Evolutionary conservation across 2,329 filamentous ascomycete genomes (phyloP).

Genomic region (Trichoderma atroviride): DNA sequence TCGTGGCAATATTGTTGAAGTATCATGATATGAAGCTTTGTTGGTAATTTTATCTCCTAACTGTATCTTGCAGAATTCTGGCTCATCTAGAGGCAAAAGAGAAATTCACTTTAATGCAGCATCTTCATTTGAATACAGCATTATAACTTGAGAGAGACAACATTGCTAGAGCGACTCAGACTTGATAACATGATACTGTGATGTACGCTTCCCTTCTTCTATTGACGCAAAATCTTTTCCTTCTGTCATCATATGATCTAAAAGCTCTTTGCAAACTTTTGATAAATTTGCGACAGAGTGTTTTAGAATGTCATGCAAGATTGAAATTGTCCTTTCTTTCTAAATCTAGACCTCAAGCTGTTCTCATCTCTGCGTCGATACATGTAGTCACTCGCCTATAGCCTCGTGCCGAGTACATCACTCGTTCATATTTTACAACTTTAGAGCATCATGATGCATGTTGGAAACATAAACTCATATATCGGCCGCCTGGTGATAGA

Average conservation of each 20-base stretch:
- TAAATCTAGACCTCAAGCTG: background rate
- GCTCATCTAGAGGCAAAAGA: background rate
- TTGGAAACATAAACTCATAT: background rate
- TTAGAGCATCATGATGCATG: background rate
- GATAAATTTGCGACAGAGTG: background rate
- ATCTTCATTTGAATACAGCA: background rate
- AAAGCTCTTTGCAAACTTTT: background rate
- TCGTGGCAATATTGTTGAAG: background rate
- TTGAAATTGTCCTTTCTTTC: background rate
- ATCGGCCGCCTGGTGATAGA: conserved; percentile 1
- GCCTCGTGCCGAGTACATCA: background rate
- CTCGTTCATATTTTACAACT: background rate
- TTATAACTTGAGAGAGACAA: background rate
- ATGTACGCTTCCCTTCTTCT: background rate
- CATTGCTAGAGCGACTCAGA: background rate
- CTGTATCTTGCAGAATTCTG: background rate
- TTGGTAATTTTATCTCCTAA: background rate
- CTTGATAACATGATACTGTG: no score
- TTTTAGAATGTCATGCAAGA: background rate
- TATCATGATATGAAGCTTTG: background rate
- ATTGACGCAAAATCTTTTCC: background rate
- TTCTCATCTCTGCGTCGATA: background rate
- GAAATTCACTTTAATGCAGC: background rate
- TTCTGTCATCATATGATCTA: background rate
- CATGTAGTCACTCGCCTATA: background rate